Evolutionary conservation across 139 green algal species (phyloP).

Genomic region (Raphidocelis subcapitata): DNA sequence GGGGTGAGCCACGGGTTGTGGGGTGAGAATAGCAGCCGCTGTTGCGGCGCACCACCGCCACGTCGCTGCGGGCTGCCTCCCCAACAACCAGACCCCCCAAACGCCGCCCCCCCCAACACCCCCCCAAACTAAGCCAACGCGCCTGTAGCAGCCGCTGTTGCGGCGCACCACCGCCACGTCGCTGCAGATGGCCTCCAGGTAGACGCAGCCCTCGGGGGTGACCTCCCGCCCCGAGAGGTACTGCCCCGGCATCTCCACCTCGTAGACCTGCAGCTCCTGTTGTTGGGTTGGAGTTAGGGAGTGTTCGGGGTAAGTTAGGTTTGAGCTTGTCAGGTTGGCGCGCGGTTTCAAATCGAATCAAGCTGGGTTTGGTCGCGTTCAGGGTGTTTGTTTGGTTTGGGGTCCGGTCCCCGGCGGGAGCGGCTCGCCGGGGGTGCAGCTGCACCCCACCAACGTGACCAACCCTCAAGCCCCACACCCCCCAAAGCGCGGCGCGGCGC

Average conservation of each 20-base stretch:
- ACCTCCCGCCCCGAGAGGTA: constrained; percentile 65
- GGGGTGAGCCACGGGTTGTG: neutral
- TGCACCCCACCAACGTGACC: too few species aligned
- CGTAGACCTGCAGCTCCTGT: constrained; percentile 69
- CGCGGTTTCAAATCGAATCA: too few species aligned
- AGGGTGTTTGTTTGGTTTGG: too few species aligned
- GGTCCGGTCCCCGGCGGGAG: too few species aligned
- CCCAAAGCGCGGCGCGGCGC: neutral
- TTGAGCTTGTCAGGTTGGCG: neutral
- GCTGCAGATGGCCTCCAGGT: constrained; percentile 80
- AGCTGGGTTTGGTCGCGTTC: too few species aligned
- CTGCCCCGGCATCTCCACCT: constrained; percentile 92
- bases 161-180: constrained; percentile 85
- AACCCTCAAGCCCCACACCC: too few species aligned
- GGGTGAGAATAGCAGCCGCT: constrained; percentile 47
- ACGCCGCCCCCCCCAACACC: too few species aligned
- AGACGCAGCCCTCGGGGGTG: constrained; percentile 55
- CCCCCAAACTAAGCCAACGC: too few species aligned
- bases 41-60: constrained; percentile 86
- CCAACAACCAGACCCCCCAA: too few species aligned
- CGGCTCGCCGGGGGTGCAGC: too few species aligned
- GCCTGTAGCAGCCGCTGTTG: constrained; percentile 68
- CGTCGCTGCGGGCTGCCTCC: constrained; percentile 75
- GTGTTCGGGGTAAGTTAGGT: neutral
- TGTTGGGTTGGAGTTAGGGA: constrained; percentile 15